Conservation (phyloP, 1,284 basidiomycete species). For the Fomitopsis pinicola region DNA sequence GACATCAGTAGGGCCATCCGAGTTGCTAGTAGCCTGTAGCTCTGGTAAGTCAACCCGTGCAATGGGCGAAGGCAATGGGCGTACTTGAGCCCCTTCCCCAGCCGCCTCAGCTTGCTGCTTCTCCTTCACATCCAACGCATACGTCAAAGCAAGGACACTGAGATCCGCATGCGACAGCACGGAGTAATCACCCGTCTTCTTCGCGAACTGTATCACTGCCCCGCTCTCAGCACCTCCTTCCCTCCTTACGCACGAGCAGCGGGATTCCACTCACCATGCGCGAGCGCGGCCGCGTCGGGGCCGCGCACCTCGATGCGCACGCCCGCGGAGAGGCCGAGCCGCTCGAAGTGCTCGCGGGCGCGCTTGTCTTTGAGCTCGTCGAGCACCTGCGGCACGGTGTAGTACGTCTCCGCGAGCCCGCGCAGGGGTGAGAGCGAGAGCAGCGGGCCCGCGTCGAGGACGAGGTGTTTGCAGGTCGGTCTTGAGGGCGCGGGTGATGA, state of each 20-base stretch:
- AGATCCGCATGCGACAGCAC: slow-evolving; percentile 92
- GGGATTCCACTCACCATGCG: slow-evolving; percentile 57
- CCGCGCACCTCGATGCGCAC: slow-evolving; percentile 72
- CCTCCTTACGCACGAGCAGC: too few species aligned
- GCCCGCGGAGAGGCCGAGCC: slow-evolving; percentile 68
- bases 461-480: slow-evolving; percentile 68
- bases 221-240: slow-evolving; percentile 8
- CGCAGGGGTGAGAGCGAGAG: slow-evolving; percentile 83
- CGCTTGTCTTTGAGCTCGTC: slow-evolving; percentile 85
- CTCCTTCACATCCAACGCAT: slow-evolving; percentile 63
- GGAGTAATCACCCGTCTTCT: slow-evolving; percentile 95
- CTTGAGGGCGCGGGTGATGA: slow-evolving; percentile 23
- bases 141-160: slow-evolving; percentile 87
- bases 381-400: slow-evolving; percentile 87
- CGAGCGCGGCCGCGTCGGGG: slow-evolving; percentile 70
- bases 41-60: background rate
- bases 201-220: slow-evolving; percentile 85
- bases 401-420: slow-evolving; percentile 77
- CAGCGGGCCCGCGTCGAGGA: slow-evolving; percentile 90
- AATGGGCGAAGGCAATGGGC: background rate
- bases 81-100: background rate
- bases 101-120: slow-evolving; percentile 27
- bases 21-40: background rate
- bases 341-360: slow-evolving; percentile 82
- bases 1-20: background rate